These are phyloP conservation scores for Pneumocystis carinii DNA, from an alignment of 1,139 yeast genomes.

Conservation along the genomic window DNA sequence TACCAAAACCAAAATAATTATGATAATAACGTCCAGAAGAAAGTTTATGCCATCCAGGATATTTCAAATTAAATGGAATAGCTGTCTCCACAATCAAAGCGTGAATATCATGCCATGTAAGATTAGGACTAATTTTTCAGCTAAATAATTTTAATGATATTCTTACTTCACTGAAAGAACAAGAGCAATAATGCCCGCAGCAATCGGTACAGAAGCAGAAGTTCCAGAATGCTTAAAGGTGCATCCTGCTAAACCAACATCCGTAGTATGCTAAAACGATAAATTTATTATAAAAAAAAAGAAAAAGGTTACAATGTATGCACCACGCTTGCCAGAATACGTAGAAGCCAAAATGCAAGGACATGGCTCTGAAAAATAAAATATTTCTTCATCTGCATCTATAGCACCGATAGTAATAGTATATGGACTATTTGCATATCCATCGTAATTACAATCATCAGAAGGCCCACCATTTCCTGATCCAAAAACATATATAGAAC, in stretches of 20 bases:
- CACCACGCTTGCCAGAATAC: conserved; percentile 81
- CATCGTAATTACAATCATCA: conserved; percentile 94
- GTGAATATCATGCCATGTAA: conserved; percentile 95
- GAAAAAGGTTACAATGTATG: conserved; percentile 36
- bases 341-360: conserved; percentile 95
- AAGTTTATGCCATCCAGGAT: conserved; percentile 51
- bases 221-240: conserved; percentile 81
- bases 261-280: conserved; percentile 51
- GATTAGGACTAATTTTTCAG: conserved; percentile 40
- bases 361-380: conserved; percentile 87
- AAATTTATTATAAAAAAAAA: not conserved
- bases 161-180: conserved; percentile 41
- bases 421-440: conserved; percentile 89
- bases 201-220: conserved; percentile 96
- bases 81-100: conserved; percentile 64
- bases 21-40: conserved; percentile 54
- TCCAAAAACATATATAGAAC: conserved; percentile 87
- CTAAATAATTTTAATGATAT: not conserved
- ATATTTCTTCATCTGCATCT: conserved; percentile 64
- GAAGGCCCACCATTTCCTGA: conserved; percentile 87
- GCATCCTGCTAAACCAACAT: conserved; percentile 51
- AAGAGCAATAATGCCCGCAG: conserved; percentile 83
- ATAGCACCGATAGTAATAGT: conserved; percentile 93
- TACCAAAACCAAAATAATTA: conserved; percentile 86
- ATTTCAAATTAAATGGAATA: conserved; percentile 49